Evolutionary conservation across 2,329 filamentous ascomycete species (phyloP), one percentile per base, ranked within the genome.

Genomic region (Moelleriella libera): DNA sequence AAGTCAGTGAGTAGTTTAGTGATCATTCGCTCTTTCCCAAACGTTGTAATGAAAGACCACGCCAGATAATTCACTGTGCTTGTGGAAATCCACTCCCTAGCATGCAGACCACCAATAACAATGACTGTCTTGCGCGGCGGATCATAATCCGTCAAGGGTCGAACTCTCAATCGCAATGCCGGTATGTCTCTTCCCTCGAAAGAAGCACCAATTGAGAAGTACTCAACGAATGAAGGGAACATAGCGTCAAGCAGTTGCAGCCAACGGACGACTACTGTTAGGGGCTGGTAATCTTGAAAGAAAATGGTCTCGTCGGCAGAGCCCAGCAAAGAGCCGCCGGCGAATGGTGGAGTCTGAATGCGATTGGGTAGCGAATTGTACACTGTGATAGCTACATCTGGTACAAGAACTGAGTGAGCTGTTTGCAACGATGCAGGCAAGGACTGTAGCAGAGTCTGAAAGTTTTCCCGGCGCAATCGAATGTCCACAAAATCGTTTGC

Each of bases 11-110:
- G 74, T 7, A 97, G 72, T 50, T 81, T 83, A 21, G 85, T 89
- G 47, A 94, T 82, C 64, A 68, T 74, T 52, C 58, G 74, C 65
- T 76, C 71, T 53, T 87, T 86, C 50, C 85, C 85, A 62, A 90
- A 94, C 5, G 80, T 78, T 1, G 85, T 89, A 57, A 95, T 85
- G 44, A 97, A 74, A 12, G 80, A 85, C 77, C 92, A 95, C 8
- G 90, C 88, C 31, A 95, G 69, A 57, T 94, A 97, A 57, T 84
- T 94, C 46, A 94, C 87, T 0, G 88, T 94, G 57, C 83, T 92
- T 1, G 84, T 88, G 44, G 88, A 87, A 54, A 98, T 94, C 92
- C 92, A 98, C 70, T 98, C 92, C 39, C 92, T 79, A 3, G 89
- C 90, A 63, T 97, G 92, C n/a, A 85, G 74, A 45, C 90, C 90